phyloP scores from a whole-genome alignment of 108 stramenopile genomes.

The Skeletonema costatum region DNA sequence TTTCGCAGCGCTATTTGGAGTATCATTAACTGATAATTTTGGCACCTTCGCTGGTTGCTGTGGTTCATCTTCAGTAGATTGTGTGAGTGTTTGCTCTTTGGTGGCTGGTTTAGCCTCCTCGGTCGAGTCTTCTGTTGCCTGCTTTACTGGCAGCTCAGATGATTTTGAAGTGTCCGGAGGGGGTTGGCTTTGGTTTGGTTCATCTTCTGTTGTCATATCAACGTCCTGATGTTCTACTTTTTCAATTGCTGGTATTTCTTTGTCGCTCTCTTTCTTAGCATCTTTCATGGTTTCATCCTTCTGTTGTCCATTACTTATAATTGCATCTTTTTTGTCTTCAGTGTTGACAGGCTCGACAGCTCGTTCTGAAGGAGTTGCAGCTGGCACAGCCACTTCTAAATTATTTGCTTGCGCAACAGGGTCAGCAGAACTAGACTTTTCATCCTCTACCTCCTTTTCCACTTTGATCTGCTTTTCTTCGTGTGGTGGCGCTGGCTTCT shows the following conservation, averaged over 20 bases:
- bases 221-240: not conserved
- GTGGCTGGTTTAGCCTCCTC: not conserved
- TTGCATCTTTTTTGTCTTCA: not conserved
- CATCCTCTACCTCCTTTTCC: not conserved
- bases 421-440: not conserved
- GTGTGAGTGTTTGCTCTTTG: not conserved
- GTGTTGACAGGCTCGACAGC: too few relatives aligned
- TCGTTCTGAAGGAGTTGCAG: too few relatives aligned
- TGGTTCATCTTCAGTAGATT: too few relatives aligned
- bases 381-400: not conserved
- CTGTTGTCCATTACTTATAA: too few relatives aligned
- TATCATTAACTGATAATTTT: too few relatives aligned
- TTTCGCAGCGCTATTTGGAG: slow-evolving; percentile 4
- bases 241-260: not conserved
- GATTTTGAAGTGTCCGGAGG: not conserved
- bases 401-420: not conserved
- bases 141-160: not conserved
- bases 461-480: not conserved
- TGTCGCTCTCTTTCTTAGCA: slow-evolving; percentile 7
- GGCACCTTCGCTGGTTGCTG: too few relatives aligned
- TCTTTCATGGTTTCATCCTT: slow-evolving; percentile 8
- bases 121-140: not conserved
- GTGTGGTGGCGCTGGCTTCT: not conserved
- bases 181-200: not conserved
- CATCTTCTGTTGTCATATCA: slow-evolving; percentile 8